A percentile compares a stretch with the other conserved stretches of the same genome.
Conservation (phyloP, 2,329 filamentous ascomycete species). For the Colletotrichum zoysiae region DNA sequence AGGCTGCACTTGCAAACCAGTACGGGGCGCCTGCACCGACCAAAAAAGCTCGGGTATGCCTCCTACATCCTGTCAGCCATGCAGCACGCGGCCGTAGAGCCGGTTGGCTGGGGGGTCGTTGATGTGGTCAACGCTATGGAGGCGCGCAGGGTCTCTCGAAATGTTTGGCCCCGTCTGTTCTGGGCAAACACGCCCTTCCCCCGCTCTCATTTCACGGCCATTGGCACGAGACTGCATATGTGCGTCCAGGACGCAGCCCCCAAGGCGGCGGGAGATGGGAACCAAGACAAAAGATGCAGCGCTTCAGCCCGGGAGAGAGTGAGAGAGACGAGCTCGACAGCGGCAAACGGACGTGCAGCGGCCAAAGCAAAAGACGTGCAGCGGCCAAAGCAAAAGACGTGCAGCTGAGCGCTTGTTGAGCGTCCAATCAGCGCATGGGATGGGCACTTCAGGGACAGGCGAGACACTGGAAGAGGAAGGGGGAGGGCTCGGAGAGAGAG, state of each 20-base stretch:
- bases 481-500: neutral
- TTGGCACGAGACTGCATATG: conserved; percentile 5
- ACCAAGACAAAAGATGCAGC: conserved; percentile 16
- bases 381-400: conserved; percentile 2
- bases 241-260: neutral
- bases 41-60: conserved; percentile 22
- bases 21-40: conserved; percentile 4
- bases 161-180: neutral
- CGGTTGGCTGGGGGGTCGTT: conserved; percentile 20
- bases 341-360: conserved; percentile 13
- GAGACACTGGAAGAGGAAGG: conserved; percentile 1
- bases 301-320: conserved; percentile 1
- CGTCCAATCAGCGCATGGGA: conserved; percentile 29
- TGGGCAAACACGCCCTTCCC: neutral
- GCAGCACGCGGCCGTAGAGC: conserved; percentile 24
- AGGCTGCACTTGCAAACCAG: neutral
- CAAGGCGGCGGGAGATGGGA: conserved; percentile 7
- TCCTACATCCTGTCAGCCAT: conserved; percentile 19
- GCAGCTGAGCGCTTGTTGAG: conserved; percentile 29
- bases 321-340: conserved; percentile 1
- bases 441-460: conserved; percentile 4
- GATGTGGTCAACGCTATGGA: neutral
- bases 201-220: neutral
- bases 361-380: conserved; percentile 13
- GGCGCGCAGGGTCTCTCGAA: neutral